These are phyloP conservation scores for Metahyphopichia silvanorum DNA, from an alignment of 805 yeast species.

Conservation along the genomic window DNA sequence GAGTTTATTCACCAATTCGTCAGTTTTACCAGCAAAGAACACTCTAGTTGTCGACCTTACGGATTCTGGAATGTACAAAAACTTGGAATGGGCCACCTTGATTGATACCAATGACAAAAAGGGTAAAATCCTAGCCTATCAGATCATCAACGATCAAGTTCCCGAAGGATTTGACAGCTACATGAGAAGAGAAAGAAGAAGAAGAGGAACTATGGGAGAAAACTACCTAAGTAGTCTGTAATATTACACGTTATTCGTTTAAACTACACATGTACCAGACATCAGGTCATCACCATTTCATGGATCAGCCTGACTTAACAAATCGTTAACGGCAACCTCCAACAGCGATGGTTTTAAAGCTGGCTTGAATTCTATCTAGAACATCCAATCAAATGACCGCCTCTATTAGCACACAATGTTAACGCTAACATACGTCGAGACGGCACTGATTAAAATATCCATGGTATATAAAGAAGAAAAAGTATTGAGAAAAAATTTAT, in stretches of 20 bases:
- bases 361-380: slow-evolving; percentile 38
- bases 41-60: slow-evolving; percentile 32
- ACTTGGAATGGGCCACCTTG: slow-evolving; percentile 36
- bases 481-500: too few relatives aligned
- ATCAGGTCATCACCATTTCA: slow-evolving; percentile 96
- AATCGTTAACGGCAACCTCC: slow-evolving; percentile 74
- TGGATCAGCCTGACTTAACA: slow-evolving; percentile 65
- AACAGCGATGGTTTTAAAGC: slow-evolving; percentile 98
- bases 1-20: slow-evolving; percentile 1
- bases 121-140: slow-evolving; percentile 24
- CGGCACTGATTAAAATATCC: too few relatives aligned
- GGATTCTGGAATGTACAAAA: slow-evolving; percentile 44
- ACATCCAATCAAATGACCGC: too few relatives aligned
- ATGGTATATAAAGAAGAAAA: too few relatives aligned
- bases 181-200: slow-evolving; percentile 26
- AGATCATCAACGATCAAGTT: slow-evolving; percentile 29
- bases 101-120: slow-evolving; percentile 21
- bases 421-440: too few relatives aligned
- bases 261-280: slow-evolving; percentile 58
- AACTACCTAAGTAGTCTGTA: slow-evolving; percentile 25
- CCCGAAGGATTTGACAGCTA: slow-evolving; percentile 26
- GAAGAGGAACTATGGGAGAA: slow-evolving; percentile 44
- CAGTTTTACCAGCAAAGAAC: slow-evolving; percentile 12
- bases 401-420: background rate
- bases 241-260: background rate